Evolutionary conservation across 768 basidiomycete species (phyloP).

Genomic region (Amyloporia xantha): DNA sequence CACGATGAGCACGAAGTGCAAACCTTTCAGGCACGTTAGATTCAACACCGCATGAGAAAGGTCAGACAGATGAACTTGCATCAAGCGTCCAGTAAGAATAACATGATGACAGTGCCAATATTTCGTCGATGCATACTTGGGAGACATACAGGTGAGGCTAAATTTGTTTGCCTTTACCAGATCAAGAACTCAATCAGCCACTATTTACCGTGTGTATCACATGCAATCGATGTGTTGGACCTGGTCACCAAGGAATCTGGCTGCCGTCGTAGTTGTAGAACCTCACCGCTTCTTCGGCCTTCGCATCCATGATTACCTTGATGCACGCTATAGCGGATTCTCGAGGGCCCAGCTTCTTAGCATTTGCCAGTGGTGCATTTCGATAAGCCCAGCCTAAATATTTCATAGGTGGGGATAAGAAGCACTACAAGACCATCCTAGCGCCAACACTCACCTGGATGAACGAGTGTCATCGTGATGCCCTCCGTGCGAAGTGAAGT

Average conservation of each 20-base stretch:
- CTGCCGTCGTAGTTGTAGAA: not conserved
- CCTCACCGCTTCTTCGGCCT: not conserved
- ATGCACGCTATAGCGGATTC: not conserved
- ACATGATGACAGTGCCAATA: no score
- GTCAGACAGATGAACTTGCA: no score
- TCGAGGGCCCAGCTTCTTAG: not conserved
- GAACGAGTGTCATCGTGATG: not conserved
- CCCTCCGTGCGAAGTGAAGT: not conserved
- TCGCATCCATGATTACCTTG: no score
- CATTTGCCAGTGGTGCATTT: not conserved
- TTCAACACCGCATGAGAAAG: no score
- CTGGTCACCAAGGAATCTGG: not conserved
- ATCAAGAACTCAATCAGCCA: no score
- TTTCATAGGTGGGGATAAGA: no score
- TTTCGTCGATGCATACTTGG: no score
- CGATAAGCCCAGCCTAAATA: constrained; percentile 1
- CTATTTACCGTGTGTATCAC: no score
- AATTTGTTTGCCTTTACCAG: not conserved
- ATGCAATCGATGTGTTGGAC: no score
- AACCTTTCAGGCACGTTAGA: no score
- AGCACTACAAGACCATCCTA: not conserved
- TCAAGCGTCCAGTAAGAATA: no score
- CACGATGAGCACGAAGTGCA: no score
- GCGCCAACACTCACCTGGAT: constrained; percentile 1
- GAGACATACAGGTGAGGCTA: not conserved